These are phyloP conservation scores for Fraxinus cuspidata DNA, from an alignment of 257 asterid species.

Conservation along the genomic window DNA sequence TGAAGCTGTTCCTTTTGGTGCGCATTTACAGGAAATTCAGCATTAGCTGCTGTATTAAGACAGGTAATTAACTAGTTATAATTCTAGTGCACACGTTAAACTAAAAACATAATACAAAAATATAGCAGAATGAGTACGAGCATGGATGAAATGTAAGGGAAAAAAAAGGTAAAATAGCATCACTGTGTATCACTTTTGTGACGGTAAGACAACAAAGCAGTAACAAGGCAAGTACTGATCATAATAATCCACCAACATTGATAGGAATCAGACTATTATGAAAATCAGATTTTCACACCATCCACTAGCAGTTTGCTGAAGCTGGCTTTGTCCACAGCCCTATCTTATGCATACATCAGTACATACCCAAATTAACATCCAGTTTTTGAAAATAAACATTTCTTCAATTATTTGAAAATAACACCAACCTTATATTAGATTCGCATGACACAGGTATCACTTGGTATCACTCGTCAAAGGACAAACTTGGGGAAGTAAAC, in stretches of 20 bases:
- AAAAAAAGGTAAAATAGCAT: background rate
- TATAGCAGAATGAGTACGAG: conserved; percentile 3
- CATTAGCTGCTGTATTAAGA: conserved; percentile 51
- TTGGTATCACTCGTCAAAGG: conserved; percentile 2
- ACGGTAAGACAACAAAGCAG: background rate
- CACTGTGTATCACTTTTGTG: conserved; percentile 13
- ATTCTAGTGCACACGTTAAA: conserved; percentile 20
- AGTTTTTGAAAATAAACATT: too few relatives aligned
- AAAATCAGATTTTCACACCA: background rate
- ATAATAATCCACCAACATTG: background rate
- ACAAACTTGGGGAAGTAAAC: background rate
- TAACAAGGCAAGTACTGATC: conserved; percentile 3
- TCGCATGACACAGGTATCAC: background rate
- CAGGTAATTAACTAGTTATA: conserved; percentile 26
- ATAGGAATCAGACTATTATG: conserved; percentile 8
- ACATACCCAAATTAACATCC: background rate
- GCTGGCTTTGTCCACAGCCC: background rate
- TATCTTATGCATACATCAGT: background rate
- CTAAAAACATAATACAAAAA: background rate
- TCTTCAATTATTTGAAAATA: too few relatives aligned
- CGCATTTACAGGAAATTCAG: conserved; percentile 58
- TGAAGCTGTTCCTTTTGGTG: conserved; percentile 80
- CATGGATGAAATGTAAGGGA: background rate
- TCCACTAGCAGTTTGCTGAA: background rate
- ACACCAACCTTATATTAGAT: background rate